Base-by-base conservation (phyloP, 2,329 filamentous ascomycete species). In the Fusarium sp. region DNA sequence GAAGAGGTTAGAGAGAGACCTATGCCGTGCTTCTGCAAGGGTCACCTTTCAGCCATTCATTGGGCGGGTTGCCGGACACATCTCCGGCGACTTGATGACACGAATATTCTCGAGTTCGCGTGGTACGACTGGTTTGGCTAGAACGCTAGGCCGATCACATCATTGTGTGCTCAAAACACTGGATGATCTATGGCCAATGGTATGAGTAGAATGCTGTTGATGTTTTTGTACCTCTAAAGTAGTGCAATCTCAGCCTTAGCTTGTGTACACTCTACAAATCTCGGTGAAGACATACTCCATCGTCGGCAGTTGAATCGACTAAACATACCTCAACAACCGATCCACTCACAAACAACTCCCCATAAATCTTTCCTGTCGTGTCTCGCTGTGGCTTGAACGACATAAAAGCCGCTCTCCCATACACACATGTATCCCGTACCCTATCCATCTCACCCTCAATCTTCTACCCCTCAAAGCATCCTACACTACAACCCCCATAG, bases 321-420 rank as follows among this genome's bases (percentile, higher is more conserved):
- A 20, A 20, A 66, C 61, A 52, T 57, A 40, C 50, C 47, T 31
- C 38, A 22, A 59, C 5, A 70, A 36, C 4, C 5, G 40, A 63
- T 63, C 50, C 27, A 59, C 25, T 33, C 14, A 18, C 29, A 22
- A 7, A 60, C 31, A 29, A 45, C 47, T n/a, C 59, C 31, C 42
- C 29, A 14, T 25, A 8, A 57, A 59, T 40, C 62, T 14, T 14
- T 42, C 27, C 13, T 62, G 25, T 31, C 20, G 29, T 18, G 33
- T 14, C 14, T 6, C 3, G 29, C 25, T 16, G 52, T 27, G 38
- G 45, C 25, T 40, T 5, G 8, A 63, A 59, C 16, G 35, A 59
- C 47, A 74, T 74, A 74, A 69, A 74, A 73, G 65, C 65, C 63
- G 58, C 56, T 16, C 33, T 65, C 66, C 69, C 69, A 59, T 47